Base-by-base conservation (phyloP, 2,329 filamentous ascomycete species). In the Paraphoma chrysanthemicola region DNA sequence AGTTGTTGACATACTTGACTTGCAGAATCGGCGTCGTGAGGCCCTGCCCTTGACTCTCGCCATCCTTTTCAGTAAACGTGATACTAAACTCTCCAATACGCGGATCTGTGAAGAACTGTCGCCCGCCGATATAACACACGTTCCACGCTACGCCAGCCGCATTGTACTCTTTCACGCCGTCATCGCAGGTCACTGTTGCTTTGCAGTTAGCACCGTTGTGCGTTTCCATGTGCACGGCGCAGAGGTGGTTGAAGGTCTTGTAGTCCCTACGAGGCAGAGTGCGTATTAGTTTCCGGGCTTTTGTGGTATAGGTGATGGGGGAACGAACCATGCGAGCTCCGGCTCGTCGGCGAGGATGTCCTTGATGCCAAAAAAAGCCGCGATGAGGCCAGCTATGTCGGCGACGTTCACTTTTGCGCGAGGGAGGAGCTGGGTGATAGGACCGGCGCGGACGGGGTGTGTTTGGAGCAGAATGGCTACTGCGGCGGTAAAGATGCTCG, bases 51-150 rank as follows among this genome's bases (percentile, higher is more conserved):
- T 56, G 48, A 11, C 28, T 23, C 4, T 1, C 11, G 29, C 57
- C 53, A 45, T 56, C 50, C 12, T 42, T 51, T n/a, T 53, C 38
- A 1, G 42, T 33, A 44, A 60, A 60, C 3, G 44, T 60, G 47
- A 59, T 56, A 45, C 57, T 56, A 50, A 59, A 59, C 10, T 59
- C 57, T 8, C 57, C 57, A 31, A 59, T 59, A 4, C 57, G 53
- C 9, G 53, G 53, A 31, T 59, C 57, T 6, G 16, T 59, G 29
- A 59, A 56, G 46, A 30, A 53, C 30, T 53, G 49, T 8, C 53
- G 46, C 3, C 53, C 53, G 10, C 56, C 51, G 12, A 59, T 46
- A 41, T 48, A 59, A 47, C 57, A 59, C 12, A 39, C 53, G 38
- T 48, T 56, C 57, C 57, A 59, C 6, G 10, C 33, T 18, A 31